These are phyloP conservation scores for Silene latifolia DNA, from an alignment of 148 eudicot genomes.

Conservation along the genomic window DNA sequence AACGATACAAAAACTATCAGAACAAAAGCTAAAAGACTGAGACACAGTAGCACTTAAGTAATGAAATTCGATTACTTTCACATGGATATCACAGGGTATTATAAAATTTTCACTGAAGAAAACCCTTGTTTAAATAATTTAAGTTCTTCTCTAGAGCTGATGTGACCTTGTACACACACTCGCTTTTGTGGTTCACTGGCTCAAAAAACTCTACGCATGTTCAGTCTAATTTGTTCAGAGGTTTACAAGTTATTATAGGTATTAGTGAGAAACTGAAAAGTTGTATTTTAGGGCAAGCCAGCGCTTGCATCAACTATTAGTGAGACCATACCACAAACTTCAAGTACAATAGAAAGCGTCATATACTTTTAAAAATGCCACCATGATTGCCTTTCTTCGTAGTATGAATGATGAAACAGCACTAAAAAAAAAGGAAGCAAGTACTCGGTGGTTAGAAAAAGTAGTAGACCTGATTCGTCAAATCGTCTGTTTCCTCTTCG, in stretches of 20 bases:
- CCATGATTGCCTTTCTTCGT: neutral
- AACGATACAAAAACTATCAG: constrained; percentile 4
- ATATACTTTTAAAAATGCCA: neutral
- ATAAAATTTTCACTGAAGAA: too few species aligned
- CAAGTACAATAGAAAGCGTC: neutral
- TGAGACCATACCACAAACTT: neutral
- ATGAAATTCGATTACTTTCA: too few species aligned
- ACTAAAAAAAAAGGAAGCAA: neutral
- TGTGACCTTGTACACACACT: too few species aligned
- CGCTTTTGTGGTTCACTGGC: too few species aligned
- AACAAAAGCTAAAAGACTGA: neutral
- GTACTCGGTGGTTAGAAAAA: neutral
- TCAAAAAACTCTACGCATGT: too few species aligned
- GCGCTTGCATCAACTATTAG: neutral
- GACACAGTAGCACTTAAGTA: neutral
- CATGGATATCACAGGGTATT: too few species aligned
- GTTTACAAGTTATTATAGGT: too few species aligned
- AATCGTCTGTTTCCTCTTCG: constrained; percentile 92
- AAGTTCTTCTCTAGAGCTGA: too few species aligned
- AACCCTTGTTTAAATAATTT: too few species aligned
- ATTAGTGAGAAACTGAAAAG: too few species aligned
- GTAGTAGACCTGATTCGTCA: constrained; percentile 73
- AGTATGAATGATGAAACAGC: neutral
- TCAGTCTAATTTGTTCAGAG: too few species aligned
- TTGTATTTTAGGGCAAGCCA: neutral